Evolutionary conservation across 257 asterid species (phyloP).

Genomic region (Knoxia roxburghii): DNA sequence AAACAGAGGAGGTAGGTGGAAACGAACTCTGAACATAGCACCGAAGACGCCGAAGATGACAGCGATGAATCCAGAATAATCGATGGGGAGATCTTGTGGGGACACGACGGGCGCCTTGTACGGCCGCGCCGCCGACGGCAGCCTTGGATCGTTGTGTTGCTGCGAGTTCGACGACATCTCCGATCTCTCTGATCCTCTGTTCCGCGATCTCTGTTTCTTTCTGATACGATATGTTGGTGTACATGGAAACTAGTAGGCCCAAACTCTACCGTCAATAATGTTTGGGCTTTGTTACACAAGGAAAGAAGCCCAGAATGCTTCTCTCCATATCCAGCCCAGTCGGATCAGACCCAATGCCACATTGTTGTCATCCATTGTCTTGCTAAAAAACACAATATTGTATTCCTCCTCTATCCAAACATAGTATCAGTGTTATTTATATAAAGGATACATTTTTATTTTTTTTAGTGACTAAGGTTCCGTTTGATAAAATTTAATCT

Average conservation of each 20-base stretch:
- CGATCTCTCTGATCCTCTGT: not conserved
- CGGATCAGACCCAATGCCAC: too few species aligned
- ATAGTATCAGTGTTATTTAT: too few species aligned
- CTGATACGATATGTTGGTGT: not conserved
- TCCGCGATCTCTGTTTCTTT: not conserved
- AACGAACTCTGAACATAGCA: slow-evolving; percentile 48
- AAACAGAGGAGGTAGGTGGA: not conserved
- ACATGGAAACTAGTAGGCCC: not conserved
- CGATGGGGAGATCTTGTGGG: slow-evolving; percentile 68
- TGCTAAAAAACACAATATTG: too few species aligned
- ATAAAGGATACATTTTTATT: too few species aligned
- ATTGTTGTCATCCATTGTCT: too few species aligned
- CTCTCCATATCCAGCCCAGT: too few species aligned
- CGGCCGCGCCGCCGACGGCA: slow-evolving; percentile 26
- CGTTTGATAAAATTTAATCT: too few species aligned
- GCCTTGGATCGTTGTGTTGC: slow-evolving; percentile 30
- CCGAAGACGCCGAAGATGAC: slow-evolving; percentile 82
- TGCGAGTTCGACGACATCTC: slow-evolving; percentile 26
- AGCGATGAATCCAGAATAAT: slow-evolving; percentile 81
- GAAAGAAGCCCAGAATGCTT: not conserved
- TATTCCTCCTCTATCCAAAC: too few species aligned
- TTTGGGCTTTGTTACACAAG: too few species aligned
- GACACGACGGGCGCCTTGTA: slow-evolving; percentile 28
- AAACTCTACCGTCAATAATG: not conserved
- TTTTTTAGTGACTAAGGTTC: too few species aligned